Conservation (phyloP, 495 filamentous ascomycete genomes). For the Mytilinidion resinicola region DNA sequence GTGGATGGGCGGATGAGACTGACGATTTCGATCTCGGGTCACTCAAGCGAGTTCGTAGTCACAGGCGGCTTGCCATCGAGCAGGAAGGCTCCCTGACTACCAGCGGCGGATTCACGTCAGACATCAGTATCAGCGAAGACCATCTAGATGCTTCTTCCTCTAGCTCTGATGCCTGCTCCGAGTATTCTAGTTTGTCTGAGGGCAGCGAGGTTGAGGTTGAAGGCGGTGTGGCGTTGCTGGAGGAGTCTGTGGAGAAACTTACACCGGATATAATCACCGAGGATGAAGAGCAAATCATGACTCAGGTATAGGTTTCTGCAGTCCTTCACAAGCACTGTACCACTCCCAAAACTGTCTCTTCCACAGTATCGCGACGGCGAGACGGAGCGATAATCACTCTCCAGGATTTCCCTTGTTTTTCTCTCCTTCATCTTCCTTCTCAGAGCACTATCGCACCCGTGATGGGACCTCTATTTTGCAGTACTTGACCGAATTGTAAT, state of each 20-base stretch:
- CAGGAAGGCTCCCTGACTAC: not conserved
- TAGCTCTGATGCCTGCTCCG: slow-evolving; percentile 19
- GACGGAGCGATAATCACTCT: no score
- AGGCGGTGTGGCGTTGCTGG: slow-evolving; percentile 51
- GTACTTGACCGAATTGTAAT: no score
- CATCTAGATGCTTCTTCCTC: not conserved
- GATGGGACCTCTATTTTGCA: no score
- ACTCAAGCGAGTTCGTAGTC: slow-evolving; percentile 11
- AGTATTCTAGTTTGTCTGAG: slow-evolving; percentile 12
- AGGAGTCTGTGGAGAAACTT: slow-evolving; percentile 49
- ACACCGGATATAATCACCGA: slow-evolving; percentile 49
- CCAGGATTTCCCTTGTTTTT: no score
- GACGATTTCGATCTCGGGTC: slow-evolving; percentile 19
- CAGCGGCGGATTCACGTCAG: not conserved
- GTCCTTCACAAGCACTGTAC: no score
- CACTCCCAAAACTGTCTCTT: no score
- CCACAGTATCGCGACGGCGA: no score
- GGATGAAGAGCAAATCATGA: slow-evolving; percentile 5
- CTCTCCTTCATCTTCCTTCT: no score
- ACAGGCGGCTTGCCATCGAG: slow-evolving; percentile 4
- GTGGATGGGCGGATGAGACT: not conserved
- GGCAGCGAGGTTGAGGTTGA: slow-evolving; percentile 39
- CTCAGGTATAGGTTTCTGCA: no score
- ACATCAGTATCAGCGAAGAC: not conserved
- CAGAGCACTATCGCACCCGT: no score